Percentiles rank a stretch among this genome's conserved stretches.
Evolutionary conservation across 768 basidiomycete genomes (phyloP).

Genomic region (Naematelia encephala): DNA sequence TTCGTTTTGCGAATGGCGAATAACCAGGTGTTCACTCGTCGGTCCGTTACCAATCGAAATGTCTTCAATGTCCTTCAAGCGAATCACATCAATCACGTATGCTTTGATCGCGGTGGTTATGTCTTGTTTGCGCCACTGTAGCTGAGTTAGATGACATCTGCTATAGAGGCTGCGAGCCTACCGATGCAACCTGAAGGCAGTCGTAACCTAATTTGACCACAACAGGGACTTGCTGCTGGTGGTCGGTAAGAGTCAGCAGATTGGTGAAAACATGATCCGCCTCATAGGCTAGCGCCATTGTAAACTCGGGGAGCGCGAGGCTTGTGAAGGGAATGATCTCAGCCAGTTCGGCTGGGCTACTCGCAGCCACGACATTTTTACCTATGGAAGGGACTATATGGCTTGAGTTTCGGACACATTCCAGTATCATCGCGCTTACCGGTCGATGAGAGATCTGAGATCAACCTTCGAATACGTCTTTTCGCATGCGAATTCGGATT

Average conservation of each 20-base stretch:
- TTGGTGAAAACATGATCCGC: conserved; percentile 41
- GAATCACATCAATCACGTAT: conserved; percentile 77
- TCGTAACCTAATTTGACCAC: conserved; percentile 55
- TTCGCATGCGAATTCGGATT: conserved; percentile 39
- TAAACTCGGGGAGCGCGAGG: conserved; percentile 35
- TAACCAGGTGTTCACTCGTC: conserved; percentile 27
- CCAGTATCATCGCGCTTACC: conserved; percentile 11
- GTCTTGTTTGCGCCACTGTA: conserved; percentile 61
- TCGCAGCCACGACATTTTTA: conserved; percentile 29
- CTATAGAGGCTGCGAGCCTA: conserved; percentile 13
- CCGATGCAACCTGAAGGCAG: conserved; percentile 42
- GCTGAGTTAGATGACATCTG: neutral
- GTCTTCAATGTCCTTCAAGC: conserved; percentile 76
- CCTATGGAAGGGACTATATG: conserved; percentile 18
- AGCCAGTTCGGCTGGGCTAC: conserved; percentile 36
- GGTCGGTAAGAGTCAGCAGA: conserved; percentile 45
- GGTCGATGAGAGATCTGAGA: conserved; percentile 22
- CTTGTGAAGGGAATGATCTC: conserved; percentile 39
- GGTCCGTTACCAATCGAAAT: conserved; percentile 71
- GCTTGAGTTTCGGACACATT: neutral
- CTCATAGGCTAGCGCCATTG: conserved; percentile 38
- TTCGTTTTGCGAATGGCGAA: conserved; percentile 33
- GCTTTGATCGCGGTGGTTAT: conserved; percentile 68
- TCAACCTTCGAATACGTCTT: conserved; percentile 22
- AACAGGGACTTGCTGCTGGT: conserved; percentile 70